Percentiles rank a stretch among this genome's conserved stretches.
phyloP scores from a whole-genome alignment of 2,329 filamentous ascomycete species.

The Cercospora canescens region DNA sequence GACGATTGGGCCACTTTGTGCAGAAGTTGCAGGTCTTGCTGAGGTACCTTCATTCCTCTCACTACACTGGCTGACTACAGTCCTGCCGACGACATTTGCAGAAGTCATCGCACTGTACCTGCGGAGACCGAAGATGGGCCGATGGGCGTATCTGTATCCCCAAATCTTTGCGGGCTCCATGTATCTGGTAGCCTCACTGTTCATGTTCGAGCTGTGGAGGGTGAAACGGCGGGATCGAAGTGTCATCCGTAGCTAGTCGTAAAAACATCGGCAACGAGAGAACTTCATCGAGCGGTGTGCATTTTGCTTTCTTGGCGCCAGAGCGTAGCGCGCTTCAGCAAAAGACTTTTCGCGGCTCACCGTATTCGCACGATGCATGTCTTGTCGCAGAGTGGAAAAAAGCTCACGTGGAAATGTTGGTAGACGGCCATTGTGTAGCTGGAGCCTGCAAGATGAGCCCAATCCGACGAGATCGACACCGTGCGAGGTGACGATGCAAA shows the following conservation, averaged over 20 bases:
- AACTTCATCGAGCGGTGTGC: not conserved
- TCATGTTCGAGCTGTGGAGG: constrained; percentile 36
- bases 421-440: not conserved
- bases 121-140: constrained; percentile 28
- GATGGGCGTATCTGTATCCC: constrained; percentile 38
- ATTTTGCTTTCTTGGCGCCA: not conserved
- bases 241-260: not conserved
- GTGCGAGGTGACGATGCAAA: not conserved
- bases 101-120: constrained; percentile 47
- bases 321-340: not conserved
- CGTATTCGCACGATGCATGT: not conserved
- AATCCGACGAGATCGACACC: not conserved
- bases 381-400: not conserved
- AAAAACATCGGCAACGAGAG: not conserved
- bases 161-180: constrained; percentile 42
- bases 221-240: constrained; percentile 16
- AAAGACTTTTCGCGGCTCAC: not conserved
- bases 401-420: not conserved
- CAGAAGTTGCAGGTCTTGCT: constrained; percentile 43
- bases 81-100: constrained; percentile 40
- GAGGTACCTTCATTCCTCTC: constrained; percentile 44
- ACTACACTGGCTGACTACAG: constrained; percentile 39
- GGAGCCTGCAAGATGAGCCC: not conserved
- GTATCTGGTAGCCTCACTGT: constrained; percentile 37
- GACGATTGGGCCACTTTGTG: constrained; percentile 43